phyloP scores from a whole-genome alignment of 1,284 basidiomycete genomes.

The Naganishia sp. region DNA sequence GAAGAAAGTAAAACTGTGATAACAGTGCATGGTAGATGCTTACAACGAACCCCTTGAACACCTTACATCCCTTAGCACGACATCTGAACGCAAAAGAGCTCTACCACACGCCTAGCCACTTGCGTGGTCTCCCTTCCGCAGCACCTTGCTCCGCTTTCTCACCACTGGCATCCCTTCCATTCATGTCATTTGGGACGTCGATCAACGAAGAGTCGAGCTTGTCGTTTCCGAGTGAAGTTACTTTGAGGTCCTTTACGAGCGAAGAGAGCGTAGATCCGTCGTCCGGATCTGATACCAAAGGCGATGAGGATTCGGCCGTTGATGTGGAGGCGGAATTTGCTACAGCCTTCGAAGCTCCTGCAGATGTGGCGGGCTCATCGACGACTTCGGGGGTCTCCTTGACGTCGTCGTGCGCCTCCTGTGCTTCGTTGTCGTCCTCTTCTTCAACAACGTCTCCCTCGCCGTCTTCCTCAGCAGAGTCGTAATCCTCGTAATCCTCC shows the following conservation, averaged over 20 bases:
- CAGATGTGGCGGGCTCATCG: neutral
- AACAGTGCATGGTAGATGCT: too few species aligned
- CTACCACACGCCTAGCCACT: conserved; percentile 23
- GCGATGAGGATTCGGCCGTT: neutral
- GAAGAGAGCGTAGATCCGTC: neutral
- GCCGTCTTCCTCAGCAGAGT: conserved; percentile 48
- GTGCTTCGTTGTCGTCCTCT: conserved; percentile 22
- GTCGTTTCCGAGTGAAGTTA: neutral
- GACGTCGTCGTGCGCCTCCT: neutral
- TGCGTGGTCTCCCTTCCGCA: neutral
- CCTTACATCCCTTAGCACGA: too few species aligned
- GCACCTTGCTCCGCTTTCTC: neutral
- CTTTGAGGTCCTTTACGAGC: conserved; percentile 13
- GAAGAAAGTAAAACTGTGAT: too few species aligned
- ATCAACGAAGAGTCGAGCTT: neutral
- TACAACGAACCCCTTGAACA: too few species aligned
- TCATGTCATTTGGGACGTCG: too few species aligned
- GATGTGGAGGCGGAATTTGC: neutral
- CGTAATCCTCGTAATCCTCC: conserved; percentile 56
- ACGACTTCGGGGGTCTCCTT: neutral
- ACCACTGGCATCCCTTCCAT: neutral
- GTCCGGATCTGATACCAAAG: neutral
- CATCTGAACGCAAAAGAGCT: neutral
- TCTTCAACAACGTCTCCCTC: conserved; percentile 37
- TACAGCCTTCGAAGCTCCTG: neutral